These are phyloP conservation scores for Phyllosticta citriasiana DNA, from an alignment of 2,329 filamentous ascomycete genomes.

Conservation along the genomic window DNA sequence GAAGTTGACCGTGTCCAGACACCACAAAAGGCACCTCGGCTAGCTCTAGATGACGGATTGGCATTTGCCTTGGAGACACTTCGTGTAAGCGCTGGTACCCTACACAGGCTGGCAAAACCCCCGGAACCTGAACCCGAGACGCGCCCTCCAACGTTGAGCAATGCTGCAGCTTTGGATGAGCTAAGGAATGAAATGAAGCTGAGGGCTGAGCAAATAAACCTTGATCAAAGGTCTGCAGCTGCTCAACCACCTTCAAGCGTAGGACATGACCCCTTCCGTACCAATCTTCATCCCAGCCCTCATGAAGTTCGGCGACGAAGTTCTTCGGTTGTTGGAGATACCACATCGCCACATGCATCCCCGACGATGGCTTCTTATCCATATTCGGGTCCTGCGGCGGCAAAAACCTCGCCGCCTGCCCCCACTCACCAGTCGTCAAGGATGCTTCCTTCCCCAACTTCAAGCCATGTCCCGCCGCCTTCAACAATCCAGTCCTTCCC, in stretches of 20 bases:
- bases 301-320: slow-evolving; percentile 5
- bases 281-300: neutral
- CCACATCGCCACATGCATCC: slow-evolving; percentile 5
- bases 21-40: neutral
- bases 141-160: neutral
- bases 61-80: neutral
- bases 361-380: neutral
- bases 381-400: neutral
- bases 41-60: neutral
- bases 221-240: neutral
- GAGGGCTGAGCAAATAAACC: neutral
- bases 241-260: slow-evolving; percentile 1
- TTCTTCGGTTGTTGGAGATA: slow-evolving; percentile 4
- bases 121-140: neutral
- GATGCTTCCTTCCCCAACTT: slow-evolving; percentile 24
- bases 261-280: slow-evolving; percentile 3
- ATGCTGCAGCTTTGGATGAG: neutral
- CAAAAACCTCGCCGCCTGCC: slow-evolving; percentile 1
- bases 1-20: neutral
- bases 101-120: neutral
- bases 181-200: slow-evolving; percentile 5
- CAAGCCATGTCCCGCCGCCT: slow-evolving; percentile 19
- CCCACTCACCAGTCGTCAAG: slow-evolving; percentile 3
- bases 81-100: neutral
- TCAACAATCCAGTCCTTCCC: slow-evolving; percentile 13